Evolutionary conservation across 2,329 filamentous ascomycete genomes (phyloP).

Genomic region (Clonostachys sp.): DNA sequence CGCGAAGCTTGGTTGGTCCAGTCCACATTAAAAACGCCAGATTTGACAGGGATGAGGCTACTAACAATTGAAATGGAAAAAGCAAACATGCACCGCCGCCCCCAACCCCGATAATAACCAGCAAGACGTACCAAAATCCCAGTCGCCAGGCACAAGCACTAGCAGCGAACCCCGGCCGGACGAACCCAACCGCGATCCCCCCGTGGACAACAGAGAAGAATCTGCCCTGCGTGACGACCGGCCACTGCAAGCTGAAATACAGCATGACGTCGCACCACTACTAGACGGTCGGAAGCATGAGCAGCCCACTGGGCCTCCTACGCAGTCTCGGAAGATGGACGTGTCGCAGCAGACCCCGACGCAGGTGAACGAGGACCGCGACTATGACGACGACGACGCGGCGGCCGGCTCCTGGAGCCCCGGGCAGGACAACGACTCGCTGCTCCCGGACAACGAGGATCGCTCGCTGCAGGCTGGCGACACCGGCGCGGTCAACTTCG

Average conservation of each 20-base stretch:
- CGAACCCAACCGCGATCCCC: background rate
- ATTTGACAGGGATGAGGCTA: slow-evolving; percentile 1
- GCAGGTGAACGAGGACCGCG: slow-evolving; percentile 50
- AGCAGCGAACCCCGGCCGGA: background rate
- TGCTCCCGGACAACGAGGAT: slow-evolving; percentile 18
- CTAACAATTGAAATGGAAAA: slow-evolving; percentile 1
- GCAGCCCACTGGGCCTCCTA: background rate
- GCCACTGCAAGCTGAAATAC: slow-evolving; percentile 8
- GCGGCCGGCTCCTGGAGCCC: slow-evolving; percentile 16
- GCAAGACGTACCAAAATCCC: background rate
- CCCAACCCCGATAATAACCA: background rate
- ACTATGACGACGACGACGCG: slow-evolving; percentile 49
- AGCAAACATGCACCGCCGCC: slow-evolving; percentile 2
- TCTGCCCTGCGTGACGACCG: slow-evolving; percentile 7
- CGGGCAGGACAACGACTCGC: slow-evolving; percentile 11
- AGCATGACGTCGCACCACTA: slow-evolving; percentile 2
- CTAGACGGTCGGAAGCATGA: background rate
- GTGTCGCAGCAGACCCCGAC: slow-evolving; percentile 49
- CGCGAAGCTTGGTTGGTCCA: background rate
- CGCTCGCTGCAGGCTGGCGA: slow-evolving; percentile 40
- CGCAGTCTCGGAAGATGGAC: slow-evolving; percentile 28
- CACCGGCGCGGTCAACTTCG: slow-evolving; percentile 44
- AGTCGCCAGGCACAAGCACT: background rate
- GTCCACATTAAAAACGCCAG: background rate
- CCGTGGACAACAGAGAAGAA: background rate